Conservation (phyloP, 177 flowering plant genomes). For the Vitis hybrid region DNA sequence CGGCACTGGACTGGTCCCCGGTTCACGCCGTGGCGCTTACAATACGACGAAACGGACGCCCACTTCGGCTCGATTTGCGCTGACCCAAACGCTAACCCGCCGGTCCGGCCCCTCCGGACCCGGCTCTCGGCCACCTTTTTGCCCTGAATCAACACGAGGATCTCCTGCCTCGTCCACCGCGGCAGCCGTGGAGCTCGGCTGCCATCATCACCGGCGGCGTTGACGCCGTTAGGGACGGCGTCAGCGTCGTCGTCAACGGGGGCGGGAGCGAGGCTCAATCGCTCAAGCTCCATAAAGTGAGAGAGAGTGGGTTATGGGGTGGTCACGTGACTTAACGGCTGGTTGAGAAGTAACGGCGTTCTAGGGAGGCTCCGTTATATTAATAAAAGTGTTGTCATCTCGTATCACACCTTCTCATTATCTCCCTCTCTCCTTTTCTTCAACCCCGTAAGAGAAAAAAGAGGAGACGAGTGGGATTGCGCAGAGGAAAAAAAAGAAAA, state of each 20-base stretch:
- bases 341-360: slow-evolving; percentile 34
- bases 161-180: slow-evolving; percentile 94
- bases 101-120: slow-evolving; percentile 53
- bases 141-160: slow-evolving; percentile 85
- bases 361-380: slow-evolving; percentile 21
- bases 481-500: not conserved
- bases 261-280: slow-evolving; percentile 17
- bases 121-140: slow-evolving; percentile 78
- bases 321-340: slow-evolving; percentile 46
- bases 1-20: slow-evolving; percentile 96
- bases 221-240: slow-evolving; percentile 36
- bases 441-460: not conserved
- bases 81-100: slow-evolving; percentile 43
- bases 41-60: slow-evolving; percentile 85
- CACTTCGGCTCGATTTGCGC: slow-evolving; percentile 76
- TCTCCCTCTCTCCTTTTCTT: not conserved
- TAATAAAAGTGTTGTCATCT: not conserved
- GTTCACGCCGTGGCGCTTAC: slow-evolving; percentile 78
- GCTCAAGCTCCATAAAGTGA: slow-evolving; percentile 30
- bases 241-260: slow-evolving; percentile 30
- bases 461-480: not conserved
- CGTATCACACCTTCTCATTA: slow-evolving; percentile 1
- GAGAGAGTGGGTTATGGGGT: not conserved
- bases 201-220: slow-evolving; percentile 4
- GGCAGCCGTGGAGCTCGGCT: slow-evolving; percentile 62